phyloP scores from a whole-genome alignment of 2,329 filamentous ascomycete species.

The Ambrosiella xylebori region DNA sequence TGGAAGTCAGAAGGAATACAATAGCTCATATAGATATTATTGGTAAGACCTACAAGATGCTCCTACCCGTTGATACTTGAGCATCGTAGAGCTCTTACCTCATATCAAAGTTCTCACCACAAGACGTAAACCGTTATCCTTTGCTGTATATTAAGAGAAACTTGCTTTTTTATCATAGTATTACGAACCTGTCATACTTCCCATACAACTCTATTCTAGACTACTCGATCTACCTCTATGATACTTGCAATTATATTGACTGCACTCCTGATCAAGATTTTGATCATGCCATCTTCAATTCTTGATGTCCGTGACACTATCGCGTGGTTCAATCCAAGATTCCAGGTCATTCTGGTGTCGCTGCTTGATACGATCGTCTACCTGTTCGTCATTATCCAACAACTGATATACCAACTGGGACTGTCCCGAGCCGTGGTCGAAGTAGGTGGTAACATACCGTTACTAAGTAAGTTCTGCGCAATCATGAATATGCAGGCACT shows the following conservation, averaged over 20 bases:
- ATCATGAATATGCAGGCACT: background rate
- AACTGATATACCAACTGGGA: slow-evolving; percentile 10
- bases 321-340: background rate
- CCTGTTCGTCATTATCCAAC: slow-evolving; percentile 5
- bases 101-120: too few relatives aligned
- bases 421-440: slow-evolving; percentile 1
- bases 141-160: too few relatives aligned
- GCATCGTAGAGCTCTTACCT: too few relatives aligned
- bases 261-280: too few relatives aligned
- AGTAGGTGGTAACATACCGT: slow-evolving; percentile 39
- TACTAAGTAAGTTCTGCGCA: slow-evolving; percentile 36
- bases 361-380: slow-evolving; percentile 7
- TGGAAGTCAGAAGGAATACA: background rate
- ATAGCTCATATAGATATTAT: background rate
- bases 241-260: too few relatives aligned
- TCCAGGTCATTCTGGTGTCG: background rate
- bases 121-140: too few relatives aligned
- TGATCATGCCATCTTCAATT: background rate
- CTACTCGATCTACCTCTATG: too few relatives aligned
- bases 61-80: background rate
- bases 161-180: too few relatives aligned
- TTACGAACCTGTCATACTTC: too few relatives aligned
- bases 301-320: background rate
- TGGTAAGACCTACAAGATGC: background rate
- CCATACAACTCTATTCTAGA: too few relatives aligned